Conservation (phyloP, 306 rosid species). For the Ammopiptanthus mongolicus region DNA sequence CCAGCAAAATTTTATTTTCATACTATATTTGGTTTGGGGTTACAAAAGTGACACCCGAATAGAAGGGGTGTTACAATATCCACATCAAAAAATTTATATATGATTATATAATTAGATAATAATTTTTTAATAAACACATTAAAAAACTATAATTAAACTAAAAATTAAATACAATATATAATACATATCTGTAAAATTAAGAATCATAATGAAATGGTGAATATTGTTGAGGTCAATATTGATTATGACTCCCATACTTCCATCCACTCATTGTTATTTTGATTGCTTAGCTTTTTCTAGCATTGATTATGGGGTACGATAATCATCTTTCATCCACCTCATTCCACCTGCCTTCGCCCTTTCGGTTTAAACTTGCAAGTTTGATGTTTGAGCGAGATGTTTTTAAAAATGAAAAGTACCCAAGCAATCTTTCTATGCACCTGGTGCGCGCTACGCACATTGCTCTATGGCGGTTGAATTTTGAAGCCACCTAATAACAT, state of each 20-base stretch:
- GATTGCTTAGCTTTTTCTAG: slow-evolving; percentile 29
- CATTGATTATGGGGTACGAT: slow-evolving; percentile 30
- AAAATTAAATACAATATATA: no score
- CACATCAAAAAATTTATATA: no score
- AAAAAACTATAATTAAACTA: no score
- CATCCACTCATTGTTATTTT: slow-evolving; percentile 37
- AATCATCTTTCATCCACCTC: slow-evolving; percentile 17
- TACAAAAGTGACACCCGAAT: no score
- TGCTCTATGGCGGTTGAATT: no score
- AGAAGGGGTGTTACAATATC: no score
- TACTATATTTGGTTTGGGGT: no score
- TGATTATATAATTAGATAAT: no score
- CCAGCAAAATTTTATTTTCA: no score
- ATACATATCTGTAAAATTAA: neutral
- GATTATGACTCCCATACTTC: no score
- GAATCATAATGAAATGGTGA: neutral
- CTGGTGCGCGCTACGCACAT: slow-evolving; percentile 26
- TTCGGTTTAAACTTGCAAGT: neutral
- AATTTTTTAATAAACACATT: no score
- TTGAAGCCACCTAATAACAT: no score
- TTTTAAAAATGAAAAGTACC: neutral
- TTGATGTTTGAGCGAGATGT: neutral
- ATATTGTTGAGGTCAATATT: slow-evolving; percentile 13
- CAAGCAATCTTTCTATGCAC: neutral
- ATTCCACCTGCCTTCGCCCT: neutral